Evolutionary conservation across 495 filamentous ascomycete genomes (phyloP), one percentile per base, ranked within the genome.

Genomic region (Lasiosphaeriaceae sp.): DNA sequence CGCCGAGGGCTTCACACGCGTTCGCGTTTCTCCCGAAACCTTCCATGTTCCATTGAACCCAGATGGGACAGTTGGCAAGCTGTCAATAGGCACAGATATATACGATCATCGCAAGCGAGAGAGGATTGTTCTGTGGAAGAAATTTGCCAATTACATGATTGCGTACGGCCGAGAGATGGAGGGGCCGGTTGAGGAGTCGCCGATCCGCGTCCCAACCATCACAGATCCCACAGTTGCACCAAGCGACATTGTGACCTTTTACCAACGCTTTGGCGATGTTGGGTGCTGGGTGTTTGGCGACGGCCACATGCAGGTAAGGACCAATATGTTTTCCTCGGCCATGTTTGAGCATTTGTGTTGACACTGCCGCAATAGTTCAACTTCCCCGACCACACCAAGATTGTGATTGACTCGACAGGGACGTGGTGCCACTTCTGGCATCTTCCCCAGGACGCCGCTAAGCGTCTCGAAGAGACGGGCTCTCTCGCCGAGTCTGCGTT

Each of bases 381-480:
- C 71, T 98, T 97, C 74, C 92, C 93, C 7, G 94, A 98, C 61
- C 94, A 98, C 68, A 97, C 94, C 26, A 98, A 98, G 69, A 80
- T 96, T 23, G 83, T 95, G 3, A 75, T 96, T 47, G 88, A 90
- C 34, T 77, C 83, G 8, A 83, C 86, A 37, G 90, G 85, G 23
- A 86, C 79, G 1, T 89, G 86, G 81, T 83, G 90, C 60, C 87
- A 92, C 70, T 94, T 94, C 68, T 91, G 89, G 74, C 88, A 90
- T 65, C 83, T 96, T 6, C 87, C 90, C 0, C 71, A 84, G 5
- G 81, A 84, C 17, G 88, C 88, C 0, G 85, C 87, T 5, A 75
- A 80, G 21, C 79, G 81, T 35, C 79, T 94, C 26, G 71, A 78
- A 8, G 66, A 75, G 26, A 84, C 81, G 22, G 86, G 88, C 17